These are phyloP conservation scores for Crassisporium funariophilum DNA, from an alignment of 768 basidiomycete species.

Conservation along the genomic window DNA sequence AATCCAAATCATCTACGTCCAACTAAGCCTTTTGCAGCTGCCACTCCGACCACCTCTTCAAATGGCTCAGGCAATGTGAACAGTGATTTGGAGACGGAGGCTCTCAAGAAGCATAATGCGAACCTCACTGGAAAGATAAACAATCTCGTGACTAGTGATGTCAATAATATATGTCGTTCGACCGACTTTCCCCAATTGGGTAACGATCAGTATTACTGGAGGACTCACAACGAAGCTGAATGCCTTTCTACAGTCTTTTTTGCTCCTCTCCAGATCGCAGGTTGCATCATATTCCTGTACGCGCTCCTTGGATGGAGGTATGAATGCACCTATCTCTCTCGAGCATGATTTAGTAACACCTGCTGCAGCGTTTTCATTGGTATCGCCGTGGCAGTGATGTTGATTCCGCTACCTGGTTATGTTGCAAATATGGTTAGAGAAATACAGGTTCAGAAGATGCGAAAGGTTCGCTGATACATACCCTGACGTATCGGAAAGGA, in stretches of 20 bases:
- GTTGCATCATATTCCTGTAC: constrained; percentile 19
- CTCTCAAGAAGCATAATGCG: constrained; percentile 22
- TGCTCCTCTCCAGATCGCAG: constrained; percentile 14
- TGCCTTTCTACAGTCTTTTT: constrained; percentile 7
- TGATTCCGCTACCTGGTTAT: constrained; percentile 61
- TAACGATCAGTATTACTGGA: not conserved
- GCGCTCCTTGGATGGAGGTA: constrained; percentile 23
- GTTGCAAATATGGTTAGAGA: constrained; percentile 49
- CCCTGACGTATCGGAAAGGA: too few species aligned
- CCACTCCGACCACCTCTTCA: not conserved
- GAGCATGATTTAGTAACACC: too few species aligned
- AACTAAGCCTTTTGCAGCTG: not conserved
- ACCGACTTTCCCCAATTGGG: not conserved
- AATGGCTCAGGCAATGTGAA: not conserved
- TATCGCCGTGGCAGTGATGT: constrained; percentile 49
- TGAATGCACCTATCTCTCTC: not conserved
- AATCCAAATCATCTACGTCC: not conserved
- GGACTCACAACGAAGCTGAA: not conserved
- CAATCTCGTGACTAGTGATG: constrained; percentile 39
- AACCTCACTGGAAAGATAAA: constrained; percentile 76
- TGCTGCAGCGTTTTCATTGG: constrained; percentile 52
- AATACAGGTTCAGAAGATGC: constrained; percentile 50
- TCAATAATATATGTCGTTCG: too few species aligned
- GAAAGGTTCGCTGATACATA: too few species aligned
- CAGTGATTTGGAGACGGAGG: not conserved